Evolutionary conservation across 768 basidiomycete species (phyloP), one percentile per base, ranked within the genome.

Genomic region (Kwoniella sp.): DNA sequence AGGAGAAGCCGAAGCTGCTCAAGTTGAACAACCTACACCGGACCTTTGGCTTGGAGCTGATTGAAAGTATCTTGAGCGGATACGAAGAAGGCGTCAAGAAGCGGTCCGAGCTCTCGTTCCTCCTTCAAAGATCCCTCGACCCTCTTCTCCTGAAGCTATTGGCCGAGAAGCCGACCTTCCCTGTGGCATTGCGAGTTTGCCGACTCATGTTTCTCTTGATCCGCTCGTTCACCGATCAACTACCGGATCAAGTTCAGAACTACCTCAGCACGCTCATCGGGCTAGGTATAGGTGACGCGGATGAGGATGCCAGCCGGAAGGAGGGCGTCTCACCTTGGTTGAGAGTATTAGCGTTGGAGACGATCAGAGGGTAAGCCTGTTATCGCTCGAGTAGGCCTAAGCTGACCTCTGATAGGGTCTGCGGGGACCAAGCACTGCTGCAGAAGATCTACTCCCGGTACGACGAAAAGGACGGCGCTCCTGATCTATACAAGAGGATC

Each of bases 11-110:
- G 2, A 78, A 80, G 46, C 88, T 95, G 66, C 78, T 95, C 53
- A 84, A 85, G 59, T 81, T 96, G 39, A 84, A 87, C 19, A 82
- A 80, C 44, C 77, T 98, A 38, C 88, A 87, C 64, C 86, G 91
- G 74, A 96, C 95, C 0, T 98, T 98, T 61, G 89, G 91, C 0
- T 76, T 99, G n/a, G 93, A 99, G 74, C 77, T 98, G 46, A 89
- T 98, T 31, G 93, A 99, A 76, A 96, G 92, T 64, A 88, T 96
- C 2, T 77, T 99, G 44, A 91, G 67, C 17, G 73, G 70, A 5
- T 74, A 72, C 49, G 67, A 67, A 41, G 59, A 67, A n/a, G 63
- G 60, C 20, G 62, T 73, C 32, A 68, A 86, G 45, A 82, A 92
- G 88, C 90, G 89, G 53, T 64, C 80, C 2, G 90, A 95, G 67